phyloP scores from a whole-genome alignment of 2,329 filamentous ascomycete genomes.

The Davidsoniella virescens region DNA sequence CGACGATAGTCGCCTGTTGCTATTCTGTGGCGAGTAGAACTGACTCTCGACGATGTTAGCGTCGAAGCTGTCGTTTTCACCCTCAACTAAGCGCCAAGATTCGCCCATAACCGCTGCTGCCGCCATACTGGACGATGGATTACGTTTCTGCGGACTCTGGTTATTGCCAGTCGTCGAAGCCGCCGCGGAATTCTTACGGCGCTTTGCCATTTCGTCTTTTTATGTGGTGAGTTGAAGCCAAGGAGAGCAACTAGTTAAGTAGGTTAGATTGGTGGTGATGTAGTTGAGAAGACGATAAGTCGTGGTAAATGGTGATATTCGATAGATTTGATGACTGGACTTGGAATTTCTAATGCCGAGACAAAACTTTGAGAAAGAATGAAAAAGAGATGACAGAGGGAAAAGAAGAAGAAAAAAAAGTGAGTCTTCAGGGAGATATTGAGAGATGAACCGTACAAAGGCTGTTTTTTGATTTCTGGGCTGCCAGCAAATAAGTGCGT shows the following conservation, averaged over 20 bases:
- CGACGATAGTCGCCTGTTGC: no score
- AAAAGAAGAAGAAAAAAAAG: conserved; percentile 1
- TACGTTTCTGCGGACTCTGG: no score
- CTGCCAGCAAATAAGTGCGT: no score
- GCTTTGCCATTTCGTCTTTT: no score
- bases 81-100: conserved; percentile 46
- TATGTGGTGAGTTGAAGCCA: no score
- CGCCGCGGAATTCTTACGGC: no score
- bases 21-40: no score
- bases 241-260: no score
- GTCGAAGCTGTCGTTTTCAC: conserved; percentile 44
- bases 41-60: conserved; percentile 18
- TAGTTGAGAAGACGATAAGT: background rate
- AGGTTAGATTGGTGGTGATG: background rate
- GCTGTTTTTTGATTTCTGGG: no score
- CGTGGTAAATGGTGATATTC: no score
- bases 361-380: background rate
- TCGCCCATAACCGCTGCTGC: conserved; percentile 28
- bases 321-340: background rate
- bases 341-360: background rate
- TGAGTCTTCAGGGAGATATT: no score
- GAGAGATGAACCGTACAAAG: background rate
- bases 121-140: conserved; percentile 1
- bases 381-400: background rate
- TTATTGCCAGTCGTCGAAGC: no score